phyloP scores from a whole-genome alignment of 768 basidiomycete genomes.

The Mycena albidolilacea region DNA sequence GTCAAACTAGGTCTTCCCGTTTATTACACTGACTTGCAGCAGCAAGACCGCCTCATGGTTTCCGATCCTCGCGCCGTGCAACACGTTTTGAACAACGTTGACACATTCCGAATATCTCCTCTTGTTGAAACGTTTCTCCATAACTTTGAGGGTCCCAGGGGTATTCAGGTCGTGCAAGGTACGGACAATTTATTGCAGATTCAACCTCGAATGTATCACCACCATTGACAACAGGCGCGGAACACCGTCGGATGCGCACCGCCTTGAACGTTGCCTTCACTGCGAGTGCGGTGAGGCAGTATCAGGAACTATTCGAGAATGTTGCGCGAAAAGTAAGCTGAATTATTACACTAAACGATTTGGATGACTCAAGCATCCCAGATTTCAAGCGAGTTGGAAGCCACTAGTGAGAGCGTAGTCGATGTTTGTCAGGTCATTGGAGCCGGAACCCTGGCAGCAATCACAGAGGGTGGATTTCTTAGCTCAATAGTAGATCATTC shows the following conservation, averaged over 20 bases:
- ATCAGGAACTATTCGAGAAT: constrained; percentile 10
- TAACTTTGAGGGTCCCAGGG: neutral
- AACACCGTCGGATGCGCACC: constrained; percentile 2
- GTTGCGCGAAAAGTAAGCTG: constrained; percentile 2
- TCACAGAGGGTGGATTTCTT: constrained; percentile 3
- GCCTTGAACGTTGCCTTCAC: constrained; percentile 1
- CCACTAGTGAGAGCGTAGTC: constrained; percentile 1
- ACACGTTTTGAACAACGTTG: constrained; percentile 1
- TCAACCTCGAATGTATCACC: neutral
- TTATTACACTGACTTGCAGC: constrained; percentile 6
- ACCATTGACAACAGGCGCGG: neutral
- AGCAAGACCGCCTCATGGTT: constrained; percentile 4
- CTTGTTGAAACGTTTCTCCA: neutral
- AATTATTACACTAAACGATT: neutral
- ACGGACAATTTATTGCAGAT: neutral
- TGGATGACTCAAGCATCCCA: neutral
- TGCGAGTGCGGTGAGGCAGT: constrained; percentile 3
- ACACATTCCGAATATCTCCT: constrained; percentile 10
- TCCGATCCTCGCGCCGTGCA: constrained; percentile 6
- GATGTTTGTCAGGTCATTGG: constrained; percentile 1
- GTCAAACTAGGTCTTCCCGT: neutral
- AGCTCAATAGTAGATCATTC: neutral
- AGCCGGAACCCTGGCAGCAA: constrained; percentile 8
- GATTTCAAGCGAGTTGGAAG: constrained; percentile 3
- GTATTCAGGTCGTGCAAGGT: constrained; percentile 8